Base-by-base conservation (phyloP, 2,329 filamentous ascomycete species). In the Apiospora marii region DNA sequence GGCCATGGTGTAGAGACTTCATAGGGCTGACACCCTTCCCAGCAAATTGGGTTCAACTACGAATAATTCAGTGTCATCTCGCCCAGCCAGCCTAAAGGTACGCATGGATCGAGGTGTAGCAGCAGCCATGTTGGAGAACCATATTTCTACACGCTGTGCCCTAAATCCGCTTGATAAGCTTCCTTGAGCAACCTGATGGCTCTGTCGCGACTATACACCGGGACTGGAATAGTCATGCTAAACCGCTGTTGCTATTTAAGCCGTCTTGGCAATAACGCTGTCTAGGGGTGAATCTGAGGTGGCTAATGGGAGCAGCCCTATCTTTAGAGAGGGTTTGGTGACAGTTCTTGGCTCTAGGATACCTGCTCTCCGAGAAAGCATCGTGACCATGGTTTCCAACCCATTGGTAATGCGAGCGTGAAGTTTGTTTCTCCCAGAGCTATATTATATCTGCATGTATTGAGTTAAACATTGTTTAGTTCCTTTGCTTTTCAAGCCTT, bases 281-380 rank as follows among this genome's bases (percentile, higher is more conserved):
- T 10, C 1, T 3, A 64, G 22, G 22, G 27, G 27, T 34, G 51
- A 22, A 22, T 58, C n/a, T 27, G 19, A 64, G 41, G 34, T 14
- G 41, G 34, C 58, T 14, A 34, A 22, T 41, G 58, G 16, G 16
- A 61, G 53, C 30, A 61, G 30, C 22, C 30, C 53, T 61, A 61
- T 37, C 53, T 61, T 61, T 37, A 61, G 53, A 61, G 53, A 61
- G 30, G 34, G 53, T 61, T 61, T 30, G 7, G 53, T 37, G 27
- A 19, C 53, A 37, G 30, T 22, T 22, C 53, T 61, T 37, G 30
- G 58, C 58, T 64, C 10, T 41, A 22, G 34, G 19, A 34, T 41
- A 41, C 7, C 8, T 41, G 8, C 34, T 41, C 10, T n/a, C 19
- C 13, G 3, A 41, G 34, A 19, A 41, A 37, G 41, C 22, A 64